Evolutionary conservation across 1,139 yeast species (phyloP), one percentile per base, ranked within the genome.

Genomic region (Hyphopichia buzzinii): DNA sequence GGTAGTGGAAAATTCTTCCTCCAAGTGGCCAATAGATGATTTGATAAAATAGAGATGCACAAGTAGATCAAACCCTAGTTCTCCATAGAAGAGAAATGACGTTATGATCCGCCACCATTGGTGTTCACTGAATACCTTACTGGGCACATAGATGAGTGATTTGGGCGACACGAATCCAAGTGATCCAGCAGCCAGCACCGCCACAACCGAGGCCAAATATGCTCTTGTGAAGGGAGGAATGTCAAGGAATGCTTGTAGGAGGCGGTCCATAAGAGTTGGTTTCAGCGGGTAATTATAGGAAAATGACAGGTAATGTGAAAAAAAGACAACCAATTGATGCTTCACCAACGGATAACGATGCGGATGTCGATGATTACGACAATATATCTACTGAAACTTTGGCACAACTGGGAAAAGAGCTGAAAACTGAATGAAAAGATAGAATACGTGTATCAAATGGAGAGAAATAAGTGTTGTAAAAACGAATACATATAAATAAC

Each of bases 31-130:
- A 12, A 40, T 33, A 11, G 57, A 46, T 16, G 44, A 38, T 29
- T 49, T 41, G 4, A 55, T 40, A 17, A 49, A 45, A 44, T 49
- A 49, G 4, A 61, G 29, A 8, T 40, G 40, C 22, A 57, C 41
- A 8, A 61, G 13, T 24, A 62, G 41, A 16, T 45, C 46, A 29
- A 58, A 27, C 26, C 55, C 52, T 13, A 66, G 39, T 11, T 56
- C 61, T 2, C 62, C 68, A 36, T 59, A 55, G 38, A 53, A 58
- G 38, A 61, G 57, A 45, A 67, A 69, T 8, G 65, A 47, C 2
- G 72, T 62, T 4, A 66, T 16, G 4, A 67, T 38, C 34, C 74
- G 47, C 74, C 74, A 69, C 10, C 65, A 65, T 44, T 69, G 64
- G 11, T 39, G 36, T 4, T 23, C 27, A 3, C 45, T 34, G 29